Percentiles rank a stretch among this genome's conserved stretches.
Conservation (phyloP, 2,329 filamentous ascomycete species). For the Elsinoe ampelina region DNA sequence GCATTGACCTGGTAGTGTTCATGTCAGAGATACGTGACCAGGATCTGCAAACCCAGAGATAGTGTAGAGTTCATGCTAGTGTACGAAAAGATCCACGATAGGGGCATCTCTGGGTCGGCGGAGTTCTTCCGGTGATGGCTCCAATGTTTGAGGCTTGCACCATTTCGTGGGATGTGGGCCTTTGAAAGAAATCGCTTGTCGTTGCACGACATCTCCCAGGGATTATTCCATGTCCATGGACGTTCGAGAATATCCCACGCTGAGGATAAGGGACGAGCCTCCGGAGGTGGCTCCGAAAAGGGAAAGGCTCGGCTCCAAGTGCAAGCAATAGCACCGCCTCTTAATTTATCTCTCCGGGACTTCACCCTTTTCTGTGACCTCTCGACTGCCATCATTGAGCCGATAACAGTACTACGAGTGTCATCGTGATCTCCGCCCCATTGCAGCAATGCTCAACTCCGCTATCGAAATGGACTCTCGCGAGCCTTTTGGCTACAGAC, state of each 20-base stretch:
- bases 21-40: background rate
- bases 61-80: background rate
- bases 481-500: background rate
- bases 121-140: too few relatives aligned
- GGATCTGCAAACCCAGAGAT: background rate
- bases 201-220: too few relatives aligned
- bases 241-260: background rate
- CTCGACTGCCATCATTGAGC: background rate
- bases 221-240: too few relatives aligned
- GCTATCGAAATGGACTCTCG: background rate
- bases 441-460: background rate
- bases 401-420: background rate
- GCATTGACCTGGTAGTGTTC: background rate
- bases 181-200: too few relatives aligned
- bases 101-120: background rate
- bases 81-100: background rate
- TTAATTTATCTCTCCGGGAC: background rate
- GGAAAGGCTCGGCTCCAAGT: conserved; percentile 7
- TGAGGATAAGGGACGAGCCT: background rate
- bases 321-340: conserved; percentile 7
- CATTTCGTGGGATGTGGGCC: too few relatives aligned
- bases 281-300: background rate
- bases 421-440: background rate
- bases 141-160: too few relatives aligned
- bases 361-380: background rate